Evolutionary conservation across 2,329 filamentous ascomycete species (phyloP).

Genomic region (Exserohilum turcica): DNA sequence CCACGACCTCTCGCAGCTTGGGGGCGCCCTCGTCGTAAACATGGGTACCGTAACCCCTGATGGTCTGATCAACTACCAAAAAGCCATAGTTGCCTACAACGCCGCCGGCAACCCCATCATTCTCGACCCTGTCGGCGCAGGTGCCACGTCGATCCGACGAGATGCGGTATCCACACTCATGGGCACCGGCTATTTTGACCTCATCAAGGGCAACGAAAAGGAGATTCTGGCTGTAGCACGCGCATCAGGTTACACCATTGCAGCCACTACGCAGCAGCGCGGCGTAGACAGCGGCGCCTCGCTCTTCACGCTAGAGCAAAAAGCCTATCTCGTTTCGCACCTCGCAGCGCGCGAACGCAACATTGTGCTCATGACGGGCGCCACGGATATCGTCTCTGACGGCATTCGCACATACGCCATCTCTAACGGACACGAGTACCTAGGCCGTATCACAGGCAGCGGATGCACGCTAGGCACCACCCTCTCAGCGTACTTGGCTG

Average conservation of each 20-base stretch:
- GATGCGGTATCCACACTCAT: constrained; percentile 74
- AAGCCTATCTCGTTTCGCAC: constrained; percentile 65
- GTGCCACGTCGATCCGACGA: constrained; percentile 76
- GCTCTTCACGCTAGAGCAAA: constrained; percentile 58
- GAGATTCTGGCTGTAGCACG: constrained; percentile 75
- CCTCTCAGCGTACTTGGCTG: constrained; percentile 74
- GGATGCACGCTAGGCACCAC: constrained; percentile 86
- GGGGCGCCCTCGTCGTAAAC: constrained; percentile 84
- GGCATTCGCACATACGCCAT: constrained; percentile 70
- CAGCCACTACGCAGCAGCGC: constrained; percentile 66
- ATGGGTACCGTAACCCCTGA: constrained; percentile 90
- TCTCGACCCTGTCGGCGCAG: constrained; percentile 88
- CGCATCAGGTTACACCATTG: constrained; percentile 54
- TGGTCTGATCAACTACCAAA: constrained; percentile 70
- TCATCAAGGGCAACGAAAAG: constrained; percentile 93
- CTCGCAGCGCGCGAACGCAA: constrained; percentile 72
- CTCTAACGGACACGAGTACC: constrained; percentile 74
- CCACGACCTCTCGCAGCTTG: constrained; percentile 74
- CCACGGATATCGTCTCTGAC: constrained; percentile 77
- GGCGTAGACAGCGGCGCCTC: constrained; percentile 80
- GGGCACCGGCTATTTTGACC: constrained; percentile 74
- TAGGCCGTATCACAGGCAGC: constrained; percentile 72
- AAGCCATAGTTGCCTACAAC: constrained; percentile 83
- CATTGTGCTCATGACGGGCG: constrained; percentile 82
- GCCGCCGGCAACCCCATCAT: constrained; percentile 73